phyloP scores from a whole-genome alignment of 345 rosid genomes.

The Limnanthes douglasii region DNA sequence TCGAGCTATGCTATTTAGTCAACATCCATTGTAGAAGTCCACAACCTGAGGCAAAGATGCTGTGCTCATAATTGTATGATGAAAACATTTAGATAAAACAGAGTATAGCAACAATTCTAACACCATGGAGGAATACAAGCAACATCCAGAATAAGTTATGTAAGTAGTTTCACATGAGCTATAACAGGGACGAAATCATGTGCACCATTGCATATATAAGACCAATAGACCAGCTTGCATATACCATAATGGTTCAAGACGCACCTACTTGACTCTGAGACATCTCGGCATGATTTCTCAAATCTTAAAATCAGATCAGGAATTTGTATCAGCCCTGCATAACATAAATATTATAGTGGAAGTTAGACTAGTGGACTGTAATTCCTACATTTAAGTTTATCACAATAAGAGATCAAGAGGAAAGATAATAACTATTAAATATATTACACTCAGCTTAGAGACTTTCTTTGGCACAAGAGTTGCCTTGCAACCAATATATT shows the following conservation, averaged over 20 bases:
- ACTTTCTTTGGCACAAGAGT: neutral
- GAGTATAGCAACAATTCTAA: too few relatives aligned
- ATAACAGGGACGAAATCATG: neutral
- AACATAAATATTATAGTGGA: constrained; percentile 3
- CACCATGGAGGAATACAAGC: neutral
- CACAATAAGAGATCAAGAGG: neutral
- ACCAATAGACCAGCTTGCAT: neutral
- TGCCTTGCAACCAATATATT: neutral
- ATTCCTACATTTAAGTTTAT: neutral
- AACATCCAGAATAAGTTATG: neutral
- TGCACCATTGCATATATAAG: neutral
- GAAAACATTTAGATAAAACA: too few relatives aligned
- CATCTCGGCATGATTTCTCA: constrained; percentile 67
- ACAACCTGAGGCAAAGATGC: too few relatives aligned
- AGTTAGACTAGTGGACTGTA: neutral
- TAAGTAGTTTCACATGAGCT: neutral
- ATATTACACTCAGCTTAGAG: neutral
- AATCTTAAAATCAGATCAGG: constrained; percentile 71
- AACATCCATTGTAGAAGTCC: too few relatives aligned
- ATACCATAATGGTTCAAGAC: constrained; percentile 5
- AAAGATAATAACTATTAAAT: neutral
- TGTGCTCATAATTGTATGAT: too few relatives aligned
- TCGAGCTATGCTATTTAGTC: too few relatives aligned
- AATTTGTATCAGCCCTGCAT: constrained; percentile 72
- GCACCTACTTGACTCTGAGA: constrained; percentile 80